These are phyloP conservation scores for Ocimum tenuiflorum DNA, from an alignment of 257 asterid genomes.

Conservation along the genomic window DNA sequence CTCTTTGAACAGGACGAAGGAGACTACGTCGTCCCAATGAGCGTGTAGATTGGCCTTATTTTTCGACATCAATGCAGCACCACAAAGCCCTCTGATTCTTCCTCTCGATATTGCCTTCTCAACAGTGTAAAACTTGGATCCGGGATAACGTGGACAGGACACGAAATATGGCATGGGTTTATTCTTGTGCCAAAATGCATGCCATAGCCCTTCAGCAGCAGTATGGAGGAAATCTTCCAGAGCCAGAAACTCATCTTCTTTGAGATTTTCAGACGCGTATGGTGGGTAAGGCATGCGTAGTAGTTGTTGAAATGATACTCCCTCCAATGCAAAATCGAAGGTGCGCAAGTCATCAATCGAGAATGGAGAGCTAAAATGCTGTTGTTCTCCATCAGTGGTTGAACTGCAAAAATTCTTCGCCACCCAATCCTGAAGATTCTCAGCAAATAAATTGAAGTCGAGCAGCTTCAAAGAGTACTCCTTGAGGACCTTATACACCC, in stretches of 20 bases:
- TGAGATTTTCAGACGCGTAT: slow-evolving; percentile 36
- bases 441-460: slow-evolving; percentile 42
- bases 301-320: slow-evolving; percentile 70
- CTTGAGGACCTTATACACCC: slow-evolving; percentile 54
- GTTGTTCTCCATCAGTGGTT: slow-evolving; percentile 18
- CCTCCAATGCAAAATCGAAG: slow-evolving; percentile 74
- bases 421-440: slow-evolving; percentile 62
- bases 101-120: slow-evolving; percentile 69
- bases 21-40: slow-evolving; percentile 58
- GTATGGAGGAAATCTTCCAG: slow-evolving; percentile 72
- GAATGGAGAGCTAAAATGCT: slow-evolving; percentile 46
- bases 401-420: slow-evolving; percentile 30
- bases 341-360: slow-evolving; percentile 48
- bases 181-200: slow-evolving; percentile 66
- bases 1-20: slow-evolving; percentile 50
- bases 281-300: slow-evolving; percentile 77
- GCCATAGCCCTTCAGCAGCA: slow-evolving; percentile 71
- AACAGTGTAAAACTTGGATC: slow-evolving; percentile 62
- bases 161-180: slow-evolving; percentile 55
- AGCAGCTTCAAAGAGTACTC: slow-evolving; percentile 47
- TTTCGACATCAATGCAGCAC: slow-evolving; percentile 62
- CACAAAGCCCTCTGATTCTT: slow-evolving; percentile 46
- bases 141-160: slow-evolving; percentile 58
- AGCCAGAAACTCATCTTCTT: slow-evolving; percentile 63
- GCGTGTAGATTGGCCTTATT: slow-evolving; percentile 30